Evolutionary conservation across 352 stramenopile species (phyloP), one percentile per base, ranked within the genome.

Genomic region (Phytophthora pistaciae): DNA sequence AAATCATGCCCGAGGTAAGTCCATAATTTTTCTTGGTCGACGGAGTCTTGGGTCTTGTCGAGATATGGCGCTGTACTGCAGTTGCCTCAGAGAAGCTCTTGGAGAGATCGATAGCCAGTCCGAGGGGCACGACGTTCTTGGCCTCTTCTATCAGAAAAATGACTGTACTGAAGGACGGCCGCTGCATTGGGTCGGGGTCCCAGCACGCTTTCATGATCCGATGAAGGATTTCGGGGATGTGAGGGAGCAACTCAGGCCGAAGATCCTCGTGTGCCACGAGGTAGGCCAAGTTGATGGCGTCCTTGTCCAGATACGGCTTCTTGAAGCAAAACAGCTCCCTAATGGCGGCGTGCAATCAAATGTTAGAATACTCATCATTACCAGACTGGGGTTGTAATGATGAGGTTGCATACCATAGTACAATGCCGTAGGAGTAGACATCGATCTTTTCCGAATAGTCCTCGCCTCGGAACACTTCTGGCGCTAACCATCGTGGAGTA

Each of bases 371-470:
- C 4, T 21, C n/a, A 54, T 25, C n/a, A 27, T 4, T 0, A 55
- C 16, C 14, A 23, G n/a, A 3, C 14, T n/a, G 48, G 8, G 11
- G 44, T 11, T 52, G 44, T 54, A 36, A 10, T 58, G 42, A 16
- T 49, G 49, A 36, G 6, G 3, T 40, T 56, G n/a, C 59, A 13
- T 67, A 92, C 87, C 88, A 94, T 53, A 96, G 73, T 31, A 96
- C 88, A 56, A 95, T 93, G 64, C 85, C 82, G 66, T 93, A 94
- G 29, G 86, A 94, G 69, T 95, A 94, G 3, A 95, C 66, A 56
- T 95, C 88, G 31, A 95, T 91, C 75, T 95, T 95, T 61, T 95
- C 88, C 40, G 85, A 92, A 72, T 94, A 95, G 38, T 91, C 84
- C 50, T 95, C 86, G 38, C 88, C 88, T 27, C 86, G 84, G 49